Percentiles rank a stretch among this genome's conserved stretches.
Conservation (phyloP, 228 moss, liverwort and hornwort species). For the Sphagnum fallax region DNA sequence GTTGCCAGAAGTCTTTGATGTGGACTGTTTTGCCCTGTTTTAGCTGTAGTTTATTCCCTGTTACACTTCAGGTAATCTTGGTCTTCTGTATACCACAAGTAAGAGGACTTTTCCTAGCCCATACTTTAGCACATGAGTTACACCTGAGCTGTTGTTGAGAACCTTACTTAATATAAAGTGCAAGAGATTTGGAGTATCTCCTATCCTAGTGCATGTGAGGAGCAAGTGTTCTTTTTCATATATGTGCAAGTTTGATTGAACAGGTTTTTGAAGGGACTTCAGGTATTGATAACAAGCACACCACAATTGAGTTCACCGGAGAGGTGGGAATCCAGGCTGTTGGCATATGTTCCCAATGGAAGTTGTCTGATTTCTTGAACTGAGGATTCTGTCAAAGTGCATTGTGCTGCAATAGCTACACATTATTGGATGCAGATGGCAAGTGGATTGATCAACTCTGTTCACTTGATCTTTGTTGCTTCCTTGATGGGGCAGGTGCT, state of each 20-base stretch:
- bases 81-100: no score
- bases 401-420: neutral
- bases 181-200: no score
- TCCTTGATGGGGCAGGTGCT: constrained; percentile 44
- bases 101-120: no score
- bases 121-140: no score
- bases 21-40: neutral
- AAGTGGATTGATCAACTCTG: neutral
- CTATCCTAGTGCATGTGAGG: no score
- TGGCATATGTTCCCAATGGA: no score
- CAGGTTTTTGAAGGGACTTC: constrained; percentile 98
- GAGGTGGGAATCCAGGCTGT: constrained; percentile 38
- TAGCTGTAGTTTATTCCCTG: no score
- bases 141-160: no score
- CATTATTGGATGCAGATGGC: neutral
- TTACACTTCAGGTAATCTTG: no score
- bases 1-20: neutral
- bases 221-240: no score
- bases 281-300: constrained; percentile 93
- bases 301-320: constrained; percentile 95
- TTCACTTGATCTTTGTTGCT: neutral
- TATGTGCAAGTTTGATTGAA: neutral
- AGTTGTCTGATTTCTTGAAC: neutral
- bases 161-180: no score
- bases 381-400: neutral